Percentiles rank a stretch among this genome's conserved stretches.
Evolutionary conservation across 1,139 yeast species (phyloP).

Genomic region (Debaryomyces sp.): DNA sequence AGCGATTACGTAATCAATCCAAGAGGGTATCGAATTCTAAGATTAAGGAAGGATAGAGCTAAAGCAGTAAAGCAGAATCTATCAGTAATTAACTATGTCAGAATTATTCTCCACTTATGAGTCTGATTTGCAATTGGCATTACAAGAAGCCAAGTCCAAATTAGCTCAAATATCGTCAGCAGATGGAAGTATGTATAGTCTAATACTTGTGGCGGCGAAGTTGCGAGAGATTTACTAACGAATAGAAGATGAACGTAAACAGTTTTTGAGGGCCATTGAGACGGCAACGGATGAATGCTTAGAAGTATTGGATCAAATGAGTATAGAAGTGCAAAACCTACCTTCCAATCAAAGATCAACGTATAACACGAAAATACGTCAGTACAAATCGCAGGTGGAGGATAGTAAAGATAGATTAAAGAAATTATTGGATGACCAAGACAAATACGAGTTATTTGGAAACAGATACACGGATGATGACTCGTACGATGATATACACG

Average conservation of each 20-base stretch:
- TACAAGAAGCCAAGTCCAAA: conserved; percentile 70
- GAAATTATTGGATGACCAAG: conserved; percentile 59
- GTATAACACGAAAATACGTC: conserved; percentile 71
- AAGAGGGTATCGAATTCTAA: neutral
- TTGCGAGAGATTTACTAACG: conserved; percentile 19
- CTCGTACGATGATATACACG: conserved; percentile 44
- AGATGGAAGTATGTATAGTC: conserved; percentile 50
- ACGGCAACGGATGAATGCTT: conserved; percentile 75
- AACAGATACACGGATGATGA: conserved; percentile 39
- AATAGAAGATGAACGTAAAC: conserved; percentile 45
- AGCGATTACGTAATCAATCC: neutral
- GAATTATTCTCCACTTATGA: conserved; percentile 72
- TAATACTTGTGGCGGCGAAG: neutral
- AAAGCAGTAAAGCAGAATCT: neutral
- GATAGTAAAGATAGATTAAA: conserved; percentile 56
- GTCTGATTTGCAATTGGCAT: conserved; percentile 71
- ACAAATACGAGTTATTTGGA: conserved; percentile 72
- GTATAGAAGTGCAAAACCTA: conserved; percentile 76
- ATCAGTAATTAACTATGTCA: conserved; percentile 36
- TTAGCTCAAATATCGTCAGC: conserved; percentile 58
- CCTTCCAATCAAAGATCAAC: conserved; percentile 71
- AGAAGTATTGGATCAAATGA: conserved; percentile 80
- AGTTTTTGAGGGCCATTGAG: conserved; percentile 61
- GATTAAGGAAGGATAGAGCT: neutral
- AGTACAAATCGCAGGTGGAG: conserved; percentile 64